A percentile compares a stretch with the other conserved stretches of the same genome.
These are phyloP conservation scores for Backusella westeae DNA, from an alignment of 192 early-diverging fungal species.

Conservation along the genomic window DNA sequence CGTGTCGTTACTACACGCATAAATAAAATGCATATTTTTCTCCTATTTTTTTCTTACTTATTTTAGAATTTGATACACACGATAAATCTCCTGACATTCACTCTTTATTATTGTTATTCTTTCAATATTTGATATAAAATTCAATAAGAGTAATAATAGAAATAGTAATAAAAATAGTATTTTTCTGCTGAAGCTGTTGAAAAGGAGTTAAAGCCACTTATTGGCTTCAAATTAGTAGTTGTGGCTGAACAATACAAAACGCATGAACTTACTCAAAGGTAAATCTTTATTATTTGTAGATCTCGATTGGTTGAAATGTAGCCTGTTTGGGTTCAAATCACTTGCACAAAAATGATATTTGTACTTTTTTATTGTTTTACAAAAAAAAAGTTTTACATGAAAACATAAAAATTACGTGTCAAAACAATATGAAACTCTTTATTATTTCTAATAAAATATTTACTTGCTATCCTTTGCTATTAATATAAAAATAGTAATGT, in stretches of 20 bases:
- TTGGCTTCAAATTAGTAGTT: background rate
- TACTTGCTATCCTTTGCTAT: background rate
- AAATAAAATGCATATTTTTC: conserved; percentile 7
- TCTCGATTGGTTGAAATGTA: conserved; percentile 2
- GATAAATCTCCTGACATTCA: background rate
- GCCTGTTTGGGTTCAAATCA: background rate
- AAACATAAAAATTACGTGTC: background rate
- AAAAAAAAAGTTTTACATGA: background rate
- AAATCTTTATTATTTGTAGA: background rate
- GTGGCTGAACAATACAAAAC: background rate
- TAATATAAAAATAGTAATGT: background rate
- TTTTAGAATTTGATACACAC: conserved; percentile 2
- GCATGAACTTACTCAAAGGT: background rate
- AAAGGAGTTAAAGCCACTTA: background rate
- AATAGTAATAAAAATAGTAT: background rate
- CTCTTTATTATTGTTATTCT: background rate
- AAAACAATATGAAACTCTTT: conserved; percentile 1
- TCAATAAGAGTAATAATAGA: background rate
- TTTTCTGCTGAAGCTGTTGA: background rate
- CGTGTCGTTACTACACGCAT: background rate
- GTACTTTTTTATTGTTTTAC: background rate
- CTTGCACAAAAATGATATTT: background rate
- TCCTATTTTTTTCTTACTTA: conserved; percentile 2
- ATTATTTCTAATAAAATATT: background rate
- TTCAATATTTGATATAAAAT: background rate